Percentiles rank a stretch among this genome's conserved stretches.
These are phyloP conservation scores for Xylaria sp. DNA, from an alignment of 2,329 filamentous ascomycete genomes.

Conservation along the genomic window DNA sequence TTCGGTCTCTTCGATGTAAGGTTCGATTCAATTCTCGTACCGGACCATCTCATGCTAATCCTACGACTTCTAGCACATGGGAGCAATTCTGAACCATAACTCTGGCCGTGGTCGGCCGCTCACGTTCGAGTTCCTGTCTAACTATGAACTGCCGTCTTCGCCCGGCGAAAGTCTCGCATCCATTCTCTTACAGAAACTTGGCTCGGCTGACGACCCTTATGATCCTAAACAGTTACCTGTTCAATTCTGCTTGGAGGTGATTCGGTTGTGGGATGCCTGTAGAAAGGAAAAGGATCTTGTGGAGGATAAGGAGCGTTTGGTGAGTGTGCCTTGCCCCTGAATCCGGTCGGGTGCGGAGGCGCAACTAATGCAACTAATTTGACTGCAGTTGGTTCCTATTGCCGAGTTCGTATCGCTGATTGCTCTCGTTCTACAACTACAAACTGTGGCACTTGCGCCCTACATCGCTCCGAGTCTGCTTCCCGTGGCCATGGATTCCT, in stretches of 20 bases:
- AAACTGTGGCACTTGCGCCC: slow-evolving; percentile 54
- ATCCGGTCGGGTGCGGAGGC: background rate
- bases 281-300: slow-evolving; percentile 47
- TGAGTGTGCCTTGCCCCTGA: slow-evolving; percentile 23
- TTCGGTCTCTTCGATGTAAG: slow-evolving; percentile 42
- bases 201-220: slow-evolving; percentile 46
- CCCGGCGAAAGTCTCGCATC: slow-evolving; percentile 58
- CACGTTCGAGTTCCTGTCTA: slow-evolving; percentile 62
- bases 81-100: slow-evolving; percentile 59
- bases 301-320: background rate
- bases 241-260: slow-evolving; percentile 58
- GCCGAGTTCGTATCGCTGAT: slow-evolving; percentile 61
- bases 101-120: slow-evolving; percentile 50
- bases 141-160: slow-evolving; percentile 60
- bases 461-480: slow-evolving; percentile 54
- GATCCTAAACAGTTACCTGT: slow-evolving; percentile 53
- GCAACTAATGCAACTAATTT: background rate
- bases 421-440: slow-evolving; percentile 56
- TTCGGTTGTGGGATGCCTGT: slow-evolving; percentile 64
- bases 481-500: slow-evolving; percentile 52
- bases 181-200: slow-evolving; percentile 62
- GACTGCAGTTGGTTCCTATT: slow-evolving; percentile 52
- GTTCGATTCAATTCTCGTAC: background rate
- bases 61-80: slow-evolving; percentile 44
- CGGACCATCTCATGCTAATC: slow-evolving; percentile 22